Conservation (phyloP, 192 early-diverging fungal species). For the Backusella sp. region DNA sequence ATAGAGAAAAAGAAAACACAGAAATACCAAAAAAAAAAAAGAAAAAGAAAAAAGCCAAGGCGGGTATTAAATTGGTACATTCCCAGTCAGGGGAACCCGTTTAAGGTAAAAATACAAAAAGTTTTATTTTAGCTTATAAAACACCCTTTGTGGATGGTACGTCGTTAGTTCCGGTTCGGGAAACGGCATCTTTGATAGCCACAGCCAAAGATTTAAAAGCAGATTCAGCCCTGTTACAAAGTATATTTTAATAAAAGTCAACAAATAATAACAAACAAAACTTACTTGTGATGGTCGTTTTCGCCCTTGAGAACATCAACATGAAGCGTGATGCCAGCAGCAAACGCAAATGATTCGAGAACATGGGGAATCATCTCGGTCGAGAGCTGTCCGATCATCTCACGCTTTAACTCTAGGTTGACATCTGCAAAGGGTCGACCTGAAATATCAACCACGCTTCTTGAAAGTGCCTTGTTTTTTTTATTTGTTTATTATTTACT, state of each 20-base stretch:
- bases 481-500: background rate
- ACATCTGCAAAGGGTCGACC: constrained; percentile 85
- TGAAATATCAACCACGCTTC: constrained; percentile 97
- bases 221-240: constrained; percentile 73
- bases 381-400: constrained; percentile 86
- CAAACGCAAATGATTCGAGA: constrained; percentile 86
- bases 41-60: background rate
- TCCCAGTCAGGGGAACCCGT: background rate
- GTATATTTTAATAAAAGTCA: background rate
- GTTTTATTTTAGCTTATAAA: constrained; percentile 43
- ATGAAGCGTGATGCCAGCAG: constrained; percentile 94
- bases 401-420: constrained; percentile 86
- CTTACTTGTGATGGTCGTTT: constrained; percentile 96
- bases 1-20: background rate
- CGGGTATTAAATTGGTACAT: background rate
- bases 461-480: constrained; percentile 69
- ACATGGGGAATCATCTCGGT: constrained; percentile 99
- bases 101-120: background rate
- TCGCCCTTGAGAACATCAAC: constrained; percentile 91
- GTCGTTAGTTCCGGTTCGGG: constrained; percentile 78
- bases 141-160: constrained; percentile 96
- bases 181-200: constrained; percentile 85
- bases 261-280: background rate
- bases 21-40: background rate
- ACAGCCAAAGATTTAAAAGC: constrained; percentile 99